A percentile compares a stretch with the other conserved stretches of the same genome.
Conservation (phyloP, 2,329 filamentous ascomycete species). For the Penicillium sp. region DNA sequence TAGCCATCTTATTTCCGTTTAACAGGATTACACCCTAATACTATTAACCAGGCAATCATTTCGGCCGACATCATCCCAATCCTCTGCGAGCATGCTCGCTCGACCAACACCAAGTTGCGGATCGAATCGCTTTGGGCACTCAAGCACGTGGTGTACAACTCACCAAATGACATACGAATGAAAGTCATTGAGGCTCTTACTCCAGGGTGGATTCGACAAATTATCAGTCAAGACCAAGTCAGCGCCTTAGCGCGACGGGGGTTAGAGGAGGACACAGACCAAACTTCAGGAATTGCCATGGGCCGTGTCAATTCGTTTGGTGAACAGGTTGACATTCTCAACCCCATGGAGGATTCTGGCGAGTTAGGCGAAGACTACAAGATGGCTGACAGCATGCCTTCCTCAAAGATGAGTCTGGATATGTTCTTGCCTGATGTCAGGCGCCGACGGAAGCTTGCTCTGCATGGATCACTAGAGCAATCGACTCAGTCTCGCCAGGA, state of each 20-base stretch:
- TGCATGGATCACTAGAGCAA: conserved; percentile 69
- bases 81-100: conserved; percentile 82
- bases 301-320: conserved; percentile 61
- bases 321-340: conserved; percentile 61
- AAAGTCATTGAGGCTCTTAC: conserved; percentile 75
- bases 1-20: not conserved
- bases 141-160: conserved; percentile 81
- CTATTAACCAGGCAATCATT: conserved; percentile 62
- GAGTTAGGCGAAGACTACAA: conserved; percentile 36
- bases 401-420: conserved; percentile 43
- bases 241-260: conserved; percentile 31
- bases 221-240: conserved; percentile 64
- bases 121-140: conserved; percentile 90
- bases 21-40: conserved; percentile 10
- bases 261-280: conserved; percentile 36
- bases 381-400: conserved; percentile 41
- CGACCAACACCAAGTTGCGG: conserved; percentile 73
- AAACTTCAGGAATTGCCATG: conserved; percentile 47
- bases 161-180: conserved; percentile 71
- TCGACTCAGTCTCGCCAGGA: conserved; percentile 70
- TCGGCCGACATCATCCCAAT: conserved; percentile 73
- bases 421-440: conserved; percentile 42
- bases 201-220: conserved; percentile 75
- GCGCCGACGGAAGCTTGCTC: conserved; percentile 42
- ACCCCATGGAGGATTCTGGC: conserved; percentile 46